Evolutionary conservation across 1,139 yeast genomes (phyloP).

Genomic region (Taphrina deformans): DNA sequence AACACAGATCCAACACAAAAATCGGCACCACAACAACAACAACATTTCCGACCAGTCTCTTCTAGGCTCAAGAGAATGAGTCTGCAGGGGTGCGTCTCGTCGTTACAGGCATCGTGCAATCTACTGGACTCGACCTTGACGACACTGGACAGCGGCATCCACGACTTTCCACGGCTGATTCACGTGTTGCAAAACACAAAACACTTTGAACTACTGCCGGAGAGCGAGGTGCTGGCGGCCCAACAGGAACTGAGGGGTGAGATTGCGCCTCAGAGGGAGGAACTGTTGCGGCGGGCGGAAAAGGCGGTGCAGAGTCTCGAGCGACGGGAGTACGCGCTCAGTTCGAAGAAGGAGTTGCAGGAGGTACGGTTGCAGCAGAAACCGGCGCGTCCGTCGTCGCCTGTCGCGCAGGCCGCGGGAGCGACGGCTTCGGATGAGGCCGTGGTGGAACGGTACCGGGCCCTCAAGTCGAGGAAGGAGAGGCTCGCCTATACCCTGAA

Average conservation of each 20-base stretch:
- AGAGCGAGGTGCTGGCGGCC: constrained; percentile 29
- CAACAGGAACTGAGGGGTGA: constrained; percentile 27
- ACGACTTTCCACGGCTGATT: constrained; percentile 35
- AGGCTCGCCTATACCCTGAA: constrained; percentile 31
- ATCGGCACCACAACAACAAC: too few relatives aligned
- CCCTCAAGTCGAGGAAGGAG: constrained; percentile 24
- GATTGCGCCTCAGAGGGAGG: constrained; percentile 31
- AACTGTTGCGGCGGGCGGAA: constrained; percentile 32
- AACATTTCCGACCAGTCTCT: background rate
- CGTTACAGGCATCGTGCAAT: constrained; percentile 11
- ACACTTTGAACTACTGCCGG: constrained; percentile 35
- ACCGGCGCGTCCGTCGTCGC: constrained; percentile 7
- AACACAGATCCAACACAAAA: too few relatives aligned
- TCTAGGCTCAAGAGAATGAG: constrained; percentile 8
- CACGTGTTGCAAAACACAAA: constrained; percentile 18
- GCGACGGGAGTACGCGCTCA: constrained; percentile 26
- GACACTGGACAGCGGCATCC: constrained; percentile 33
- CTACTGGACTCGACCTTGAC: constrained; percentile 14
- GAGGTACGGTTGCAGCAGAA: constrained; percentile 33
- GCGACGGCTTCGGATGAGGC: background rate
- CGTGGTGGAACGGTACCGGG: constrained; percentile 17
- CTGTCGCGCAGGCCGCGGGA: background rate
- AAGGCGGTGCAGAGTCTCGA: constrained; percentile 18
- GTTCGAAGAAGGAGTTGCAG: constrained; percentile 29
- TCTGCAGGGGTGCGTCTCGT: constrained; percentile 26